Evolutionary conservation across 2,329 filamentous ascomycete genomes (phyloP).

Genomic region (Aspergillus fumigatus): DNA sequence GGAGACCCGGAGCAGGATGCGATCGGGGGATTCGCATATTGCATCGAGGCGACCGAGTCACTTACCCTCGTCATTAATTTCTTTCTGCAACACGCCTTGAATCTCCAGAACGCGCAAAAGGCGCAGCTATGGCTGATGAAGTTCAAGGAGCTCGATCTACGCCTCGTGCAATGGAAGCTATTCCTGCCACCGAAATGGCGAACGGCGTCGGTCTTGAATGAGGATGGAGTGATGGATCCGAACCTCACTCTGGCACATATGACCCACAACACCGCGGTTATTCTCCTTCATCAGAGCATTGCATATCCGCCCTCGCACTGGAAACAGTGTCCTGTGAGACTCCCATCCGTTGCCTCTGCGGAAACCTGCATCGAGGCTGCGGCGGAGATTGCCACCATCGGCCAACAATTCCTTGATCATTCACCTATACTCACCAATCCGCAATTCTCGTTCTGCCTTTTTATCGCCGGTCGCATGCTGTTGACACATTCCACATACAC

Average conservation of each 20-base stretch:
- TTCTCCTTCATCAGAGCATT: constrained; percentile 44
- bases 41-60: constrained; percentile 29
- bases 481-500: constrained; percentile 37
- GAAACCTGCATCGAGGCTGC: constrained; percentile 24
- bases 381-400: constrained; percentile 39
- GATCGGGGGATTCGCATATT: constrained; percentile 19
- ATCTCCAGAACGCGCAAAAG: constrained; percentile 23
- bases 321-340: too few species aligned
- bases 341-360: too few species aligned
- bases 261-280: constrained; percentile 49
- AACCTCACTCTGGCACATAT: constrained; percentile 48
- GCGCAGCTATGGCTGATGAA: constrained; percentile 32
- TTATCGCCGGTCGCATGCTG: constrained; percentile 41
- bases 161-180: constrained; percentile 30
- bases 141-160: constrained; percentile 24
- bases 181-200: constrained; percentile 27
- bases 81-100: constrained; percentile 31
- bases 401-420: constrained; percentile 42
- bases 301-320: too few species aligned
- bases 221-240: constrained; percentile 40
- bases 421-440: constrained; percentile 27
- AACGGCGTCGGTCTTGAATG: constrained; percentile 33
- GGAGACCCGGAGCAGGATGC: constrained; percentile 7
- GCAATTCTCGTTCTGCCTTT: constrained; percentile 45
- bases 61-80: constrained; percentile 33